phyloP scores from a whole-genome alignment of 176 grass and related monocot species.

The Alopecurus myosuroides region DNA sequence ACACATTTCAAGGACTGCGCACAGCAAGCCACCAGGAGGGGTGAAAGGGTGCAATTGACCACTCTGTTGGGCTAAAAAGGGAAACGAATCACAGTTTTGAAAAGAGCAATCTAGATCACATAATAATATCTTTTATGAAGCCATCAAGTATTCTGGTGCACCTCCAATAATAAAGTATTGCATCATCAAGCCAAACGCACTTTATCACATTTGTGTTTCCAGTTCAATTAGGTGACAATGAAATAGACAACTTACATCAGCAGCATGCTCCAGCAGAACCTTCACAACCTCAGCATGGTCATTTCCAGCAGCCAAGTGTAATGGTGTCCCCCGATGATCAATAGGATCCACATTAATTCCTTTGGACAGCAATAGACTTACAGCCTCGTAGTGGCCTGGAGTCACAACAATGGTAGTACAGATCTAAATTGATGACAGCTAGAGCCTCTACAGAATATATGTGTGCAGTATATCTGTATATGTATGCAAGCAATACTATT shows the following conservation, averaged over 20 bases:
- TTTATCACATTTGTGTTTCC: neutral
- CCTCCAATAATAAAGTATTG: neutral
- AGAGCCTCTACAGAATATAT: neutral
- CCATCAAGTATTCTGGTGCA: neutral
- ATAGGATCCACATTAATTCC: conserved; percentile 14
- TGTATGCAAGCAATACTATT: neutral
- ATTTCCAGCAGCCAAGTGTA: conserved; percentile 17
- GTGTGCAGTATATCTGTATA: neutral
- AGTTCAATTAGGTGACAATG: neutral
- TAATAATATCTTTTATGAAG: neutral
- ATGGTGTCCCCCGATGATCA: conserved; percentile 5
- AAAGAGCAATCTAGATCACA: neutral
- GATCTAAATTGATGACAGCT: neutral
- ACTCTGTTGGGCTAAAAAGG: conserved; percentile 19
- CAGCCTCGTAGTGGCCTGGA: conserved; percentile 2
- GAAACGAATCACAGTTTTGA: neutral
- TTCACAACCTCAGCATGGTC: neutral
- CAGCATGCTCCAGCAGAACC: conserved; percentile 30
- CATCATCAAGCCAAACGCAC: neutral
- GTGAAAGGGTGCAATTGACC: conserved; percentile 3
- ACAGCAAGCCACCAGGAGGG: neutral
- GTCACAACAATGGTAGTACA: neutral
- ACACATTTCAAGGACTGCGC: conserved; percentile 1
- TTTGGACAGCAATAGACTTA: conserved; percentile 36
- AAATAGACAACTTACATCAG: conserved; percentile 26